Evolutionary conservation across 768 basidiomycete genomes (phyloP), one percentile per base, ranked within the genome.

Genomic region (Leucosporidium yakuticum): DNA sequence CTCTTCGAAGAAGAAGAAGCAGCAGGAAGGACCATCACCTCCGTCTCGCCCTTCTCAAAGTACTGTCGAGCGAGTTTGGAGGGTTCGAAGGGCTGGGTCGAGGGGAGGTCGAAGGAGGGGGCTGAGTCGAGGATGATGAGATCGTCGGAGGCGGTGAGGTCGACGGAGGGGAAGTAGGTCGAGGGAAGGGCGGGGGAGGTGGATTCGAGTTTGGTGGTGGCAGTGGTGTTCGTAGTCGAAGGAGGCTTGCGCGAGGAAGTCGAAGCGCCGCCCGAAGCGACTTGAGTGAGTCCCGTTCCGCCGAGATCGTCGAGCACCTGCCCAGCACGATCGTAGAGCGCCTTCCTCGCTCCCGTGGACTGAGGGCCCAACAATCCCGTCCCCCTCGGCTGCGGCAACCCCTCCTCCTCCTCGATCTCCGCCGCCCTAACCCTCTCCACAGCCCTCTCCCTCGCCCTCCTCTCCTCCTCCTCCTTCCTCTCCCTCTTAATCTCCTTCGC

Each of bases 21-120:
- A n/a, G 44, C 50, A 27, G 58, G 65, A 21, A 50, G 65, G 17
- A 54, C 29, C 32, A 66, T 49, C 19, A 62, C 49, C 32, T 62
- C 60, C 3, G 47, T 27, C 6, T 56, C 60, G 11, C 55, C 67
- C 20, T 36, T 17, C 32, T 60, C 34, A 27, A 25, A 23, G 47
- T 20, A 61, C 14, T 58, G 55, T 7, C 39, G 19, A 7, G 64
- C 64, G 7, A 68, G 48, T 6, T 9, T 9, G 1, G 64, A 65
- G 6, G 49, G 47, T 51, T 62, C 70, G 51, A 71, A 66, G 14
- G 47, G 31, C 51, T 71, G 70, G 14, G 70, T 71, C 57, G 67
- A 34, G 0, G 61, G 64, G 0, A 59, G 67, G 20, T 39, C 61
- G 32, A 19, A 6, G 20, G n/a, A n/a, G 27, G 34, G 21, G 31